Conservation (phyloP, 2,329 filamentous ascomycete genomes). For the Trichoderma hamatum region DNA sequence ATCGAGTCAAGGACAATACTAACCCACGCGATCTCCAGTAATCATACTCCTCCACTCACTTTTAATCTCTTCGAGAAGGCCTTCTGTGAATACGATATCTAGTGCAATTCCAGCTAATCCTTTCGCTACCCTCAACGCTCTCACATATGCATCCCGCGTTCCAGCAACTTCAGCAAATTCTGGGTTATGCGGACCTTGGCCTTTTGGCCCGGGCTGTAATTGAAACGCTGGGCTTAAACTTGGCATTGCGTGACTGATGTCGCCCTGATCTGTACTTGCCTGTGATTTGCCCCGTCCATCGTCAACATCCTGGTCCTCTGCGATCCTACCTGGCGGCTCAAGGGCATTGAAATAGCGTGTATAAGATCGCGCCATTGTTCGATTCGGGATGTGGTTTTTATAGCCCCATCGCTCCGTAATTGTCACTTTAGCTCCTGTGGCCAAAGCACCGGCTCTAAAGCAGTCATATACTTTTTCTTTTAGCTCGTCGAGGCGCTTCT, state of each 20-base stretch:
- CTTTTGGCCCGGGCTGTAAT: slow-evolving; percentile 46
- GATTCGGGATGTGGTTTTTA: slow-evolving; percentile 59
- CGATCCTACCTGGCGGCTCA: slow-evolving; percentile 39
- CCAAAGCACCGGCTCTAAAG: slow-evolving; percentile 43
- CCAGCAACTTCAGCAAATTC: slow-evolving; percentile 56
- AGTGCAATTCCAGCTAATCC: slow-evolving; percentile 52
- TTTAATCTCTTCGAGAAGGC: slow-evolving; percentile 48
- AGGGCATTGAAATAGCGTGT: slow-evolving; percentile 49
- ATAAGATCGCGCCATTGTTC: slow-evolving; percentile 50
- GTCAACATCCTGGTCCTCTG: slow-evolving; percentile 45
- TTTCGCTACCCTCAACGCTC: slow-evolving; percentile 51
- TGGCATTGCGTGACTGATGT: slow-evolving; percentile 61
- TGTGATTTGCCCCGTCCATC: slow-evolving; percentile 47
- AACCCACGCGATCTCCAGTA: not conserved
- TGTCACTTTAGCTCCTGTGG: slow-evolving; percentile 51
- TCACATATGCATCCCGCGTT: slow-evolving; percentile 50
- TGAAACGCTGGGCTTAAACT: slow-evolving; percentile 56
- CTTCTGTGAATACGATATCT: slow-evolving; percentile 49
- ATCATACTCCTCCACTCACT: slow-evolving; percentile 23
- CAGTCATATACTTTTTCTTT: slow-evolving; percentile 46
- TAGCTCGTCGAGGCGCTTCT: slow-evolving; percentile 46
- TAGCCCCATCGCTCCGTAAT: slow-evolving; percentile 48
- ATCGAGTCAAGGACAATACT: too few species aligned
- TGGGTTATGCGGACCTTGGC: slow-evolving; percentile 53
- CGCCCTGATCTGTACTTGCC: slow-evolving; percentile 63